Evolutionary conservation across 2,329 filamentous ascomycete species (phyloP).

Genomic region (Monilinia vaccinii-corymbosi): DNA sequence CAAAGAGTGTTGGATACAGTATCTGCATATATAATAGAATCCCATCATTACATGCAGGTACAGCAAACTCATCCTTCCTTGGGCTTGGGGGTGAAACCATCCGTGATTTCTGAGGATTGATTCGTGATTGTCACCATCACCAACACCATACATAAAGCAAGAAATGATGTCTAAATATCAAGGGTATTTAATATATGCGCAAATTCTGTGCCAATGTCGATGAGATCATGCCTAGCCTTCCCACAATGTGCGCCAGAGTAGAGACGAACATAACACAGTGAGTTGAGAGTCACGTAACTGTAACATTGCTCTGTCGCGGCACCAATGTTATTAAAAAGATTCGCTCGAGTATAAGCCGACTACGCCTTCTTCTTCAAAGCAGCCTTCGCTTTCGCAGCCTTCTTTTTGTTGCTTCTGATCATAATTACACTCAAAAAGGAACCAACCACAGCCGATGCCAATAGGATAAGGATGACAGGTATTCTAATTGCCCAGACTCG

Average conservation of each 20-base stretch:
- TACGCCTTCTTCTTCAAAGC: conserved; percentile 80
- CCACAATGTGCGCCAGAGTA: conserved; percentile 1
- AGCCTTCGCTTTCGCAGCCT: conserved; percentile 85
- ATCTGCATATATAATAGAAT: too few species aligned
- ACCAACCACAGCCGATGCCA: conserved; percentile 87
- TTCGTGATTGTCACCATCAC: not conserved
- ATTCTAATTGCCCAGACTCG: conserved; percentile 99
- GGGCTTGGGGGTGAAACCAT: not conserved
- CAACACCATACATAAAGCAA: not conserved
- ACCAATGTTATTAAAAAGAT: not conserved
- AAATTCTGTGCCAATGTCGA: not conserved
- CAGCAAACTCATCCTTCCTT: not conserved
- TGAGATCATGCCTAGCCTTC: not conserved
- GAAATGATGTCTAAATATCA: not conserved
- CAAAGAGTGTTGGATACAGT: too few species aligned
- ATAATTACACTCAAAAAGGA: conserved; percentile 95
- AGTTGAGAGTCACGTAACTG: not conserved
- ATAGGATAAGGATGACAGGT: conserved; percentile 88
- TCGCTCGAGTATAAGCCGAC: conserved; percentile 17
- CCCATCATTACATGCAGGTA: not conserved
- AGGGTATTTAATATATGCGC: not conserved
- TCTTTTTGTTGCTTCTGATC: conserved; percentile 98
- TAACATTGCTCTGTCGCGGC: not conserved
- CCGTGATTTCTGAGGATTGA: not conserved
- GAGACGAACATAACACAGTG: not conserved